phyloP scores from a whole-genome alignment of 2,329 filamentous ascomycete genomes.

The Talaromyces sp. region DNA sequence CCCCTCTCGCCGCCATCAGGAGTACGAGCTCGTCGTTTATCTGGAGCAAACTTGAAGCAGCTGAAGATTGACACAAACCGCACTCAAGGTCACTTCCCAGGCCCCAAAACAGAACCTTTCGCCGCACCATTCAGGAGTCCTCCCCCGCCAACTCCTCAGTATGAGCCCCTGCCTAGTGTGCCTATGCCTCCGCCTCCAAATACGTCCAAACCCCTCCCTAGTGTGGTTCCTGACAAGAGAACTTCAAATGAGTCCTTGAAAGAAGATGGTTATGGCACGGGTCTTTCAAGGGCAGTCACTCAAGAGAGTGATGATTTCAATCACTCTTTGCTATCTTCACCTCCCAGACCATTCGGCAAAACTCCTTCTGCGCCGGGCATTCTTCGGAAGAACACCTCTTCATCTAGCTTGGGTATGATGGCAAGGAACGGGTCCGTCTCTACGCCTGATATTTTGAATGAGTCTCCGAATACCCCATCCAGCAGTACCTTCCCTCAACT shows the following conservation, averaged over 20 bases:
- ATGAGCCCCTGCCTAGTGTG: constrained; percentile 20
- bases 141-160: constrained; percentile 25
- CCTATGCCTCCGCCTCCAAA: constrained; percentile 14
- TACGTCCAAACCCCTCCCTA: constrained; percentile 16
- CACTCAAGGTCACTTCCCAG: constrained; percentile 20
- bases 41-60: constrained; percentile 72
- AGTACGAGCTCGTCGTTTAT: constrained; percentile 72
- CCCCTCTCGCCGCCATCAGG: constrained; percentile 32
- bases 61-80: constrained; percentile 78
- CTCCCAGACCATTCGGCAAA: constrained; percentile 32
- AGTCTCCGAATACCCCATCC: constrained; percentile 69
- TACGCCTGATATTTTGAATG: constrained; percentile 56
- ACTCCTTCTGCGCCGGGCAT: constrained; percentile 35
- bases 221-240: constrained; percentile 22
- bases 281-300: constrained; percentile 39
- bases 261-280: constrained; percentile 37
- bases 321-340: constrained; percentile 27
- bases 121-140: constrained; percentile 19
- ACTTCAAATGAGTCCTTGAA: constrained; percentile 30
- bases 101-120: constrained; percentile 23
- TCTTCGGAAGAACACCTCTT: constrained; percentile 65
- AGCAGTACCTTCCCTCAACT: constrained; percentile 60
- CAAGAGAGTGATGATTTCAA: constrained; percentile 38
- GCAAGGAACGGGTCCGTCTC: constrained; percentile 67
- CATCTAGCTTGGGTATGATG: constrained; percentile 64